Base-by-base conservation (phyloP, 306 rosid species). In the Trifolium fragiferum region DNA sequence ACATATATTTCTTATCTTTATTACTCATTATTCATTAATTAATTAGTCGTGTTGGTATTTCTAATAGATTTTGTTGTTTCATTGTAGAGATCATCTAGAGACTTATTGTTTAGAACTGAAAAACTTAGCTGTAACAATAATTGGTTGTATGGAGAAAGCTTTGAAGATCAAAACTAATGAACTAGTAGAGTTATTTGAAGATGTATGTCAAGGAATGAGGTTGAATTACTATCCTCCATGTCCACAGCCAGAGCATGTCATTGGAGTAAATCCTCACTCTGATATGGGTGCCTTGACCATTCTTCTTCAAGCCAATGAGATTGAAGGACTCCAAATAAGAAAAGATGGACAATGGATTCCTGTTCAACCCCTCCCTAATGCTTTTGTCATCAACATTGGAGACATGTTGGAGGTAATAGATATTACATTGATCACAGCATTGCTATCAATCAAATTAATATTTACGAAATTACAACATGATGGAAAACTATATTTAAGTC, bases 81-180 rank as follows among this genome's bases (percentile, higher is more conserved):
- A 72, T 53, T 64, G 78, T 66, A 78, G 82, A 37, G 76, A 78
- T 23, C 46, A 62, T 78, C 19, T 78, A 25, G 73, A 78, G 50
- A 10, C 11, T 1, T 78, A 78, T 63, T 49, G 51, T 63, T 78
- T 40, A 63, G 82, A 71, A 44, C 7, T 78, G 73, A 62, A 63
- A 53, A 78, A 53, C 0, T 0, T 63, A 16, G 73, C 51, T 46
- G 8, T 64, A 53, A 72, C 40, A 32, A 40, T 78, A 47, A 64
- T 78, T 72, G 74, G 78, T 49, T 61, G 27, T 54, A 27, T 78
- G 74, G 10, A 20, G 40, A 78, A 72, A 78, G 73, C 82, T 54
- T 58, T 79, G 8, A 66, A 79, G 62, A 43, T 65, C 8, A 0
- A 72, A 30, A 3, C 43, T 2, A 65, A 43, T 0, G 78, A 78